Percentiles rank a stretch among this genome's conserved stretches.
Evolutionary conservation across 2,329 filamentous ascomycete species (phyloP).

Genomic region (Aspergillus tanneri): DNA sequence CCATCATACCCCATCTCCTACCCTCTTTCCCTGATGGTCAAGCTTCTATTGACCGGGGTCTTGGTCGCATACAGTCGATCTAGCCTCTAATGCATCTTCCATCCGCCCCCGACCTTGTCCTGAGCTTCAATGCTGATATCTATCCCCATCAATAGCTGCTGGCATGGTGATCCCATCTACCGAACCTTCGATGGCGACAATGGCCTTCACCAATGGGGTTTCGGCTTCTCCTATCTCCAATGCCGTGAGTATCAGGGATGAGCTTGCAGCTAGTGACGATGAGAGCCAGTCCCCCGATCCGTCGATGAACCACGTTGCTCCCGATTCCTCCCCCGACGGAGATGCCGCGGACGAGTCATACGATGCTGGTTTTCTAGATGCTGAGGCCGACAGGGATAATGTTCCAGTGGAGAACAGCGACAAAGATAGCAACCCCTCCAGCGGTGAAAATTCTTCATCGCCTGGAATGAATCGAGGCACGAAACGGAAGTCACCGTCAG

Average conservation of each 20-base stretch:
- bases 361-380: slow-evolving; percentile 38
- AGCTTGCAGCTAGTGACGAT: slow-evolving; percentile 54
- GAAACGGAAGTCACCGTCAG: slow-evolving; percentile 69
- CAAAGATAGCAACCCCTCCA: slow-evolving; percentile 56
- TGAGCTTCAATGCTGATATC: slow-evolving; percentile 45
- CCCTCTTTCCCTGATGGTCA: slow-evolving; percentile 22
- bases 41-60: slow-evolving; percentile 25
- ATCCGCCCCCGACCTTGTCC: slow-evolving; percentile 19
- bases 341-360: slow-evolving; percentile 43
- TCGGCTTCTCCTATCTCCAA: slow-evolving; percentile 27
- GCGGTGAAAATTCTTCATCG: slow-evolving; percentile 65
- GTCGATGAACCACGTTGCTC: slow-evolving; percentile 56
- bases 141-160: slow-evolving; percentile 38
- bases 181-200: slow-evolving; percentile 31
- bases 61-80: slow-evolving; percentile 37
- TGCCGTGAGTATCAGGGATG: slow-evolving; percentile 30
- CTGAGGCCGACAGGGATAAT: slow-evolving; percentile 59
- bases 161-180: slow-evolving; percentile 48
- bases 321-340: slow-evolving; percentile 47
- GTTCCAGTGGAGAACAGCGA: slow-evolving; percentile 66
- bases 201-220: slow-evolving; percentile 38
- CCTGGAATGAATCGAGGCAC: slow-evolving; percentile 65
- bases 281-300: slow-evolving; percentile 77
- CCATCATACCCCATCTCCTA: slow-evolving; percentile 37
- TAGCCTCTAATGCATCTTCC: slow-evolving; percentile 24